Base-by-base conservation (phyloP, 192 early-diverging fungal species). In the Coemansia furcata region DNA sequence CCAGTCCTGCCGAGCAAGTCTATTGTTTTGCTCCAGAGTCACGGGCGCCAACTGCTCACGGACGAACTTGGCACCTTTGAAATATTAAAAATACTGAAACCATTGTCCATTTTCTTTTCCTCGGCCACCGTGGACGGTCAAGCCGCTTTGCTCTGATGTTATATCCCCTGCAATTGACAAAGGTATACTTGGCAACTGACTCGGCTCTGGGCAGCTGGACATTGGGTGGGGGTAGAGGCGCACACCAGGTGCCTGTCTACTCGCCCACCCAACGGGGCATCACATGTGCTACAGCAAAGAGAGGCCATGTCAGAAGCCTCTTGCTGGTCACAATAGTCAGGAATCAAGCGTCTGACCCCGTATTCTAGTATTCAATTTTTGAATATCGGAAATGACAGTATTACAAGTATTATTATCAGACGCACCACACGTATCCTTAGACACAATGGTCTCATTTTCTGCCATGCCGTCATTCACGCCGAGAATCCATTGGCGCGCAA, bases 11-110 rank as follows among this genome's bases (percentile, higher is more conserved):
- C 36, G 55, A 58, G 55, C 55, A 58, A 58, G 55, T 36, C 55
- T 36, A 58, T 58, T 58, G 55, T 58, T 10, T 58, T 36, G 55
- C 55, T 58, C 55, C 55, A 58, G 55, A 58, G 55, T 58, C 55
- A 58, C 55, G 55, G 33, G 35, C 55, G 3, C 5, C 55, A 33
- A 14, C 50, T 54, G 50, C 6, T 54, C 29, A 26, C 50, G 26
- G 14, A 30, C 23, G 50, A 54, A 26, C 50, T 54, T 26, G 50
- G 29, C 50, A 30, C 12, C 50, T 11, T 15, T 29, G 29, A 54
- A 30, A 30, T 30, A 54, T 54, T 54, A 54, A 54, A 50, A 58
- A 58, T 58, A 58, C 55, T 35, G 55, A 58, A 58, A 54, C 50
- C 50, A 54, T 54, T 54, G 50, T 54, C 26, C 50, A 6, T 30